A percentile compares a stretch with the other conserved stretches of the same genome.
These are phyloP conservation scores for Podospora comata DNA, from an alignment of 495 filamentous ascomycete species.

Conservation along the genomic window DNA sequence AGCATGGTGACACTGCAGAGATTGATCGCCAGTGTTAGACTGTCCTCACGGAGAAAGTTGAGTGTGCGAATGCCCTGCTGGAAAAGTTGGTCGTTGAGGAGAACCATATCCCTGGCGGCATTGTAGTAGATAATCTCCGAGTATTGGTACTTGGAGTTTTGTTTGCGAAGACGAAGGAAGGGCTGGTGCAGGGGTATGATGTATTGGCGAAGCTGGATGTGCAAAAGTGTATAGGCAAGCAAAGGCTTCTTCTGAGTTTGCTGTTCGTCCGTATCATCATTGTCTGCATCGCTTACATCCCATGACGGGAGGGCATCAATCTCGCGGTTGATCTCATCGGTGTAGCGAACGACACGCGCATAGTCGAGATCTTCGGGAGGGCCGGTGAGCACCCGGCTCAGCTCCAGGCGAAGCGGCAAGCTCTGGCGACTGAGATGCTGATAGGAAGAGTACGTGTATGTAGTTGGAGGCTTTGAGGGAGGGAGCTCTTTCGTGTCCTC, in stretches of 20 bases:
- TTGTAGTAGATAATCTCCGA: slow-evolving; percentile 49
- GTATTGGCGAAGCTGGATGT: slow-evolving; percentile 44
- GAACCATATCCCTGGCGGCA: slow-evolving; percentile 44
- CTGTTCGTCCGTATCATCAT: background rate
- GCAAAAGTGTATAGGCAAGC: slow-evolving; percentile 41
- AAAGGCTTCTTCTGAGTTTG: slow-evolving; percentile 32
- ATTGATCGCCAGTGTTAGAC: slow-evolving; percentile 42
- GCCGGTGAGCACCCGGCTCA: slow-evolving; percentile 38
- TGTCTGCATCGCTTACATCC: slow-evolving; percentile 28
- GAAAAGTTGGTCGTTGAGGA: slow-evolving; percentile 41
- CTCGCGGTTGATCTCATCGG: slow-evolving; percentile 43
- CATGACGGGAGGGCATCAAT: slow-evolving; percentile 45
- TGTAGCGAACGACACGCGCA: slow-evolving; percentile 44
- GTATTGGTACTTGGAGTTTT: slow-evolving; percentile 43
- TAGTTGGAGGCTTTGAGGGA: slow-evolving; percentile 29
- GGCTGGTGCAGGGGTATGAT: slow-evolving; percentile 46
- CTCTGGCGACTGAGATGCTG: slow-evolving; percentile 41
- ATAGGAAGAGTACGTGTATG: slow-evolving; percentile 44
- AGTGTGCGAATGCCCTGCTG: slow-evolving; percentile 42
- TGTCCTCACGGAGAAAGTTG: slow-evolving; percentile 41
- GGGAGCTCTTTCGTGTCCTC: slow-evolving; percentile 41
- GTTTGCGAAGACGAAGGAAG: slow-evolving; percentile 40
- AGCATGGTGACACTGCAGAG: slow-evolving; percentile 48
- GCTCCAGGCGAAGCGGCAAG: slow-evolving; percentile 40
- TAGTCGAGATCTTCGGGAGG: slow-evolving; percentile 38